phyloP scores from a whole-genome alignment of 305 asterid species.

The Nicotiana rustica region DNA sequence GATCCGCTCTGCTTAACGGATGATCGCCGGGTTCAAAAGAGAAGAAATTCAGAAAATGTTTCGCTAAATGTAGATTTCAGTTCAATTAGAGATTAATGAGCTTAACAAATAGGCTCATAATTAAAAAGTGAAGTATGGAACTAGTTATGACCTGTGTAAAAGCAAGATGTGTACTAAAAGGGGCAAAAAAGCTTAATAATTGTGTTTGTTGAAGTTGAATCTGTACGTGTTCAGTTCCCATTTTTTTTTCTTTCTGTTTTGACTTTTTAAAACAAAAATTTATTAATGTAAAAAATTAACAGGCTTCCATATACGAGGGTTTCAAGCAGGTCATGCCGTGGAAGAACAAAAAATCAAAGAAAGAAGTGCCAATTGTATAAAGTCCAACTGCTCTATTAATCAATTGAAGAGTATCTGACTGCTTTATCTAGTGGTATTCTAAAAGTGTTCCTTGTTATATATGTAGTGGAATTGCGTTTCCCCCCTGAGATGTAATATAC shows the following conservation, averaged over 20 bases:
- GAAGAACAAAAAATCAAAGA: not conserved
- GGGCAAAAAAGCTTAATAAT: not conserved
- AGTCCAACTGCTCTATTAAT: not conserved
- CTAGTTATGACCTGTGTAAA: not conserved
- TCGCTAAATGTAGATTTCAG: too few species aligned
- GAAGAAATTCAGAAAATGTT: too few species aligned
- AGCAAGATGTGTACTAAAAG: not conserved
- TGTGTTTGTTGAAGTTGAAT: not conserved
- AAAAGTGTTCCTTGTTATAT: not conserved
- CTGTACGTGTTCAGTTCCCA: not conserved
- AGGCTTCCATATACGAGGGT: slow-evolving; percentile 19
- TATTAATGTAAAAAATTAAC: not conserved
- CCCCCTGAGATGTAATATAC: not conserved
- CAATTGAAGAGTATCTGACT: not conserved
- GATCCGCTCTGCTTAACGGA: too few species aligned
- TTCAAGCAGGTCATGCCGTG: slow-evolving; percentile 15
- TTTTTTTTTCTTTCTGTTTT: not conserved
- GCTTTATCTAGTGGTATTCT: not conserved
- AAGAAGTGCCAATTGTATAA: not conserved
- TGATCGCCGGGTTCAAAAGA: too few species aligned
- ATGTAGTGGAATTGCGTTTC: not conserved
- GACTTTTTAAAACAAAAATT: not conserved
- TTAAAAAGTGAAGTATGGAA: too few species aligned
- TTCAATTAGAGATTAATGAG: not conserved
- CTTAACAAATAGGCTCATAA: too few species aligned